These are phyloP conservation scores for Streptanthus diversifolius DNA, from an alignment of 345 rosid genomes.

Conservation along the genomic window DNA sequence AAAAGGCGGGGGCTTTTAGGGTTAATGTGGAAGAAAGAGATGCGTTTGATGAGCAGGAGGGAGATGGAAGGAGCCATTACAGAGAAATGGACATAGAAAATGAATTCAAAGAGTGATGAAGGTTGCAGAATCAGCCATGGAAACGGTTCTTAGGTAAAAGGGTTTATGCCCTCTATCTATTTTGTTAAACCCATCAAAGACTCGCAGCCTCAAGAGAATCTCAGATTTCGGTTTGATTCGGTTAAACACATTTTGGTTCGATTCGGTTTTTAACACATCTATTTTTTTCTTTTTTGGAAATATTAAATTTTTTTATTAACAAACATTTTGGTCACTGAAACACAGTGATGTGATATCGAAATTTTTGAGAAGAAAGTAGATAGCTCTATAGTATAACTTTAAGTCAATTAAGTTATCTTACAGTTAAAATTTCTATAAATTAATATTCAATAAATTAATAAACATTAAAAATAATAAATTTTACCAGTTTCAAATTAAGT, in stretches of 20 bases:
- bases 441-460: no score
- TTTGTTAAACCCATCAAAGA: neutral
- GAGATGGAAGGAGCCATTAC: conserved; percentile 42
- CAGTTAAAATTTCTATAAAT: no score
- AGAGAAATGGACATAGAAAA: neutral
- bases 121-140: neutral
- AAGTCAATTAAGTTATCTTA: no score
- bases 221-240: neutral
- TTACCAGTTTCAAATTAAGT: no score
- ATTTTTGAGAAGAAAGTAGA: no score
- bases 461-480: no score
- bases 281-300: no score
- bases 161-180: neutral
- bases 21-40: conserved; percentile 22
- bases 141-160: neutral
- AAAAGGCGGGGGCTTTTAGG: conserved; percentile 28
- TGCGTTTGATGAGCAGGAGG: conserved; percentile 51
- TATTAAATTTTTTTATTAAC: no score
- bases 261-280: no score
- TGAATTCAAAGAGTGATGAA: neutral
- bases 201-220: neutral
- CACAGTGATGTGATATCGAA: no score
- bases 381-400: no score
- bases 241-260: neutral
- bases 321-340: no score